These are phyloP conservation scores for Phyllosticta capitalensis DNA, from an alignment of 2,329 filamentous ascomycete species.

Conservation along the genomic window DNA sequence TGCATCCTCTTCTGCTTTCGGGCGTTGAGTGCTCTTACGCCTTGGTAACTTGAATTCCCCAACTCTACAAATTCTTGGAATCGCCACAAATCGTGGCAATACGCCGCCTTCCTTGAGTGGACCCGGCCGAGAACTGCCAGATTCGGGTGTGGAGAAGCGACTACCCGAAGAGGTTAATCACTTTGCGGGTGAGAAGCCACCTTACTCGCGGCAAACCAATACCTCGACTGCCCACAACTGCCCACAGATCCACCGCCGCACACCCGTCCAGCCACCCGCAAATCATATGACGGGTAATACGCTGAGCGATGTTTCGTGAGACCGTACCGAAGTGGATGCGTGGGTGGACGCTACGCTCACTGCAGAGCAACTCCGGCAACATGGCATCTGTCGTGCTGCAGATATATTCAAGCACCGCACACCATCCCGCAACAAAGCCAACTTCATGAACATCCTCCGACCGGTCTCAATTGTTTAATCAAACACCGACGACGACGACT, in stretches of 20 bases:
- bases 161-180: neutral
- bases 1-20: too few relatives aligned
- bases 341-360: neutral
- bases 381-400: neutral
- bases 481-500: neutral
- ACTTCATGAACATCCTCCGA: neutral
- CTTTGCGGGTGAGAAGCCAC: neutral
- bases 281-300: neutral
- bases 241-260: conserved; percentile 7
- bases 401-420: neutral
- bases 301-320: neutral
- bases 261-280: neutral
- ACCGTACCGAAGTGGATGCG: neutral
- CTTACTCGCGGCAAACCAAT: neutral
- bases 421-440: neutral
- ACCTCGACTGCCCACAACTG: neutral
- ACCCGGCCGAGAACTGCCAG: neutral
- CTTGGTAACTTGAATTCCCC: too few relatives aligned
- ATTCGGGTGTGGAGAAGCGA: neutral
- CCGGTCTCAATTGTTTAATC: neutral
- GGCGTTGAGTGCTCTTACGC: too few relatives aligned
- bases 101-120: neutral
- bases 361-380: neutral
- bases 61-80: neutral
- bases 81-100: neutral